These are phyloP conservation scores for Zasmidium citrigriseum DNA, from an alignment of 2,329 filamentous ascomycete species.

Conservation along the genomic window DNA sequence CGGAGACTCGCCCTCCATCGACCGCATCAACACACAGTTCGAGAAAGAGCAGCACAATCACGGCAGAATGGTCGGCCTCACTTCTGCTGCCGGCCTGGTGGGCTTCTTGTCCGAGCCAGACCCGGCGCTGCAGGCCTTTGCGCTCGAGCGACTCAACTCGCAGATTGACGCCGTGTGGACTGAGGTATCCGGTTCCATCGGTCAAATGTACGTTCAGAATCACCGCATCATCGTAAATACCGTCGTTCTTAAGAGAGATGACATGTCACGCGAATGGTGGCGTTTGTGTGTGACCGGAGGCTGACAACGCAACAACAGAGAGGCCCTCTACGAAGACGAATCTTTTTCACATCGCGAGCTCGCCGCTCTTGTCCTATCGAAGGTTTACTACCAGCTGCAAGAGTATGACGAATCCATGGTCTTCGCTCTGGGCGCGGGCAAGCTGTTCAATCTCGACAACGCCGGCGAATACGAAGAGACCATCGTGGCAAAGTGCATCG, in stretches of 20 bases:
- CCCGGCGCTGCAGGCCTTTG: slow-evolving; percentile 90
- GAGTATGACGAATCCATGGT: slow-evolving; percentile 99
- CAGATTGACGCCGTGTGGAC: slow-evolving; percentile 98
- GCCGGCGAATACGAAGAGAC: slow-evolving; percentile 97
- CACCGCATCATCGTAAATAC: not conserved
- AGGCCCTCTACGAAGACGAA: slow-evolving; percentile 96
- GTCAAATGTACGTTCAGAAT: slow-evolving; percentile 75
- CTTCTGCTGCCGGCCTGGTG: slow-evolving; percentile 90
- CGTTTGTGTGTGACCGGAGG: slow-evolving; percentile 6
- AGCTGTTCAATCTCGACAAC: slow-evolving; percentile 89
- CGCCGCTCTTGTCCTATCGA: slow-evolving; percentile 89
- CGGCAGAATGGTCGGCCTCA: slow-evolving; percentile 79
- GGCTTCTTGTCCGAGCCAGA: slow-evolving; percentile 96
- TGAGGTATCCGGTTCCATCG: slow-evolving; percentile 88
- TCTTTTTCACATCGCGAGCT: slow-evolving; percentile 90
- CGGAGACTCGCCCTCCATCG: slow-evolving; percentile 15
- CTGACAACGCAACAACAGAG: slow-evolving; percentile 56
- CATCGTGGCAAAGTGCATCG: slow-evolving; percentile 95
- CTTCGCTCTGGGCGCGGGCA: slow-evolving; percentile 90
- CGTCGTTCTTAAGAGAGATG: not conserved
- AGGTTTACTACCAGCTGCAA: slow-evolving; percentile 98
- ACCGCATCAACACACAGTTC: slow-evolving; percentile 2
- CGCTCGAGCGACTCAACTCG: slow-evolving; percentile 90
- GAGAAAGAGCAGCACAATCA: not conserved
- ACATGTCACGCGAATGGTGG: slow-evolving; percentile 2